Evolutionary conservation across 177 flowering plant species (phyloP).

Genomic region (Tripterygium wilfordii): DNA sequence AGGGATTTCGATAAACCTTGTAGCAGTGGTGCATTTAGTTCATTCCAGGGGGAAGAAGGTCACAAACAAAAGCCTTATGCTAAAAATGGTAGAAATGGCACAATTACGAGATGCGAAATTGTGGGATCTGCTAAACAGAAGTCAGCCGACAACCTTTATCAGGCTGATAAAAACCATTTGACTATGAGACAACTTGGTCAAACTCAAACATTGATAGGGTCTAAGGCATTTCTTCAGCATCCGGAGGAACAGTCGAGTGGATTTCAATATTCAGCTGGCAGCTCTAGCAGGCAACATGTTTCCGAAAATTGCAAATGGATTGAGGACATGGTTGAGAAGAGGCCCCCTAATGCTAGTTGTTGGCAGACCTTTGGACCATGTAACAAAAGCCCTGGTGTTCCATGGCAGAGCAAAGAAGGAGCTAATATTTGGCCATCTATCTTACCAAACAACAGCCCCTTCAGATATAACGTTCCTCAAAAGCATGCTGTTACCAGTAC

Average conservation of each 20-base stretch:
- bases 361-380: constrained; percentile 18
- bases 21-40: constrained; percentile 20
- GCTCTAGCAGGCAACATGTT: constrained; percentile 17
- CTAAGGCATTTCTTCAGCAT: constrained; percentile 15
- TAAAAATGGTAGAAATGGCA: constrained; percentile 15
- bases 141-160: constrained; percentile 18
- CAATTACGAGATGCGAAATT: constrained; percentile 8
- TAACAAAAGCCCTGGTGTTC: constrained; percentile 14
- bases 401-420: constrained; percentile 20
- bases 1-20: constrained; percentile 18
- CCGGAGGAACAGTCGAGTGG: constrained; percentile 26
- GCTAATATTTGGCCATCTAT: constrained; percentile 24
- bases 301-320: constrained; percentile 20
- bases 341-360: constrained; percentile 15
- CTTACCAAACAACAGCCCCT: constrained; percentile 17
- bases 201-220: constrained; percentile 13
- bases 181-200: constrained; percentile 15
- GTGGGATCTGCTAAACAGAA: constrained; percentile 15
- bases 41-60: constrained; percentile 17
- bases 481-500: constrained; percentile 16
- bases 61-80: constrained; percentile 13
- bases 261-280: constrained; percentile 19
- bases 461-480: constrained; percentile 13
- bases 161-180: constrained; percentile 10
- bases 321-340: constrained; percentile 14